A percentile compares a stretch with the other conserved stretches of the same genome.
phyloP scores from a whole-genome alignment of 768 basidiomycete genomes.

The Xerocomellus dryophilus region DNA sequence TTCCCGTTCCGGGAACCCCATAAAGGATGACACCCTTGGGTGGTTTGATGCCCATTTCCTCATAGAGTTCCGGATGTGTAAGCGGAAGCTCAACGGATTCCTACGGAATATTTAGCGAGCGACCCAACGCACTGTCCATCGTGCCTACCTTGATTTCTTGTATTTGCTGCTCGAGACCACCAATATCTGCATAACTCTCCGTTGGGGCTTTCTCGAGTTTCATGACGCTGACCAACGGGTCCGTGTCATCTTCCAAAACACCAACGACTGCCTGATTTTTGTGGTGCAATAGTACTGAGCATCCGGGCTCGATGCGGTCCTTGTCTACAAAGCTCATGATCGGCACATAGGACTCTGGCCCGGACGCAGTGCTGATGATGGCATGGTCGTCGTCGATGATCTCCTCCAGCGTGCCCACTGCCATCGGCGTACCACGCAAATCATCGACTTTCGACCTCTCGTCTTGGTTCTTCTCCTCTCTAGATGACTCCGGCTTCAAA shows the following conservation, averaged over 20 bases:
- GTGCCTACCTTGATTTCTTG: conserved; percentile 93
- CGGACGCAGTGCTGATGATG: conserved; percentile 93
- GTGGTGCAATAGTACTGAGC: conserved; percentile 92
- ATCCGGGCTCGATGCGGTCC: conserved; percentile 93
- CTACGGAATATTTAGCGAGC: conserved; percentile 36
- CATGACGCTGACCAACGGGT: conserved; percentile 98
- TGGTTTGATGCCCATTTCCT: conserved; percentile 99
- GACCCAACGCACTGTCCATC: not conserved
- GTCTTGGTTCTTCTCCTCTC: conserved; percentile 95
- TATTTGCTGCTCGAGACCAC: conserved; percentile 94
- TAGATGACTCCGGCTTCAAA: conserved; percentile 78
- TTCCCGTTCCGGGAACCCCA: conserved; percentile 97
- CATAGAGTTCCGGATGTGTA: conserved; percentile 97
- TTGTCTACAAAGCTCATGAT: conserved; percentile 99
- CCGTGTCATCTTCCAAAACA: conserved; percentile 90
- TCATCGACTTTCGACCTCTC: conserved; percentile 93
- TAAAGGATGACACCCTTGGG: conserved; percentile 99
- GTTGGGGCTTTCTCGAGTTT: conserved; percentile 99
- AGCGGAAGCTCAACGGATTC: conserved; percentile 98
- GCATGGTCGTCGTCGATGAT: conserved; percentile 98
- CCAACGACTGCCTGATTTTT: conserved; percentile 95
- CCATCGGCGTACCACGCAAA: conserved; percentile 93
- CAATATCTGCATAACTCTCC: conserved; percentile 97
- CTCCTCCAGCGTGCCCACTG: conserved; percentile 97
- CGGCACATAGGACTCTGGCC: conserved; percentile 94